phyloP scores from a whole-genome alignment of 495 filamentous ascomycete species.

The Penicillium pulvis region DNA sequence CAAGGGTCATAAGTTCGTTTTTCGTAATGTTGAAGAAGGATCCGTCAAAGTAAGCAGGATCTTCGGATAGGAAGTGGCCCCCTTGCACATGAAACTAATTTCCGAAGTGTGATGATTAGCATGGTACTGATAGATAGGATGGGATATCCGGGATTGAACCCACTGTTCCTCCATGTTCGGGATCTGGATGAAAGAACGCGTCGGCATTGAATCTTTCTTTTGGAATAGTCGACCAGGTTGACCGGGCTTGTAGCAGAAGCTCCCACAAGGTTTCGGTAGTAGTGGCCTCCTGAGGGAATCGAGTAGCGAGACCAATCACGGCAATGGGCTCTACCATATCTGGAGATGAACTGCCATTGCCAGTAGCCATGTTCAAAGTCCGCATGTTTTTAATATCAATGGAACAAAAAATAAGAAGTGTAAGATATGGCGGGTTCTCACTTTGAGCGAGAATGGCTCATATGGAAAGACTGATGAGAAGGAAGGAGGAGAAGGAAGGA shows the following conservation, averaged over 20 bases:
- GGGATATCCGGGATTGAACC: not conserved
- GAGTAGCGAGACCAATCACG: constrained; percentile 57
- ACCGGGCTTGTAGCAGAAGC: constrained; percentile 42
- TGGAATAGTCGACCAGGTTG: constrained; percentile 53
- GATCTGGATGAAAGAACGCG: constrained; percentile 40
- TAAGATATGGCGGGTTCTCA: not conserved
- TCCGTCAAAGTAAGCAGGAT: constrained; percentile 45
- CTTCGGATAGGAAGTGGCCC: constrained; percentile 34
- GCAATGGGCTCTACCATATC: constrained; percentile 49
- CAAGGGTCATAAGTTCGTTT: constrained; percentile 48
- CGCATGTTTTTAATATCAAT: not conserved
- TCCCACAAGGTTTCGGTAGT: constrained; percentile 49
- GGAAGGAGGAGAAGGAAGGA: not conserved
- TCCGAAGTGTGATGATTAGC: not conserved
- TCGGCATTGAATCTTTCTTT: constrained; percentile 59
- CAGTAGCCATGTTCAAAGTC: not conserved
- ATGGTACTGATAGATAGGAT: not conserved
- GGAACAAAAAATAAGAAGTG: not conserved
- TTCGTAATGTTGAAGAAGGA: constrained; percentile 61
- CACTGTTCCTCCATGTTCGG: constrained; percentile 33
- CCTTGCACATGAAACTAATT: constrained; percentile 26
- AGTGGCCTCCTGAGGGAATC: constrained; percentile 53
- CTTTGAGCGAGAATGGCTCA: not conserved
- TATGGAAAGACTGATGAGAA: not conserved
- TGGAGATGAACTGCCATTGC: constrained; percentile 2